These are phyloP conservation scores for Boletus reticulatus DNA, from an alignment of 768 basidiomycete species.

Conservation along the genomic window DNA sequence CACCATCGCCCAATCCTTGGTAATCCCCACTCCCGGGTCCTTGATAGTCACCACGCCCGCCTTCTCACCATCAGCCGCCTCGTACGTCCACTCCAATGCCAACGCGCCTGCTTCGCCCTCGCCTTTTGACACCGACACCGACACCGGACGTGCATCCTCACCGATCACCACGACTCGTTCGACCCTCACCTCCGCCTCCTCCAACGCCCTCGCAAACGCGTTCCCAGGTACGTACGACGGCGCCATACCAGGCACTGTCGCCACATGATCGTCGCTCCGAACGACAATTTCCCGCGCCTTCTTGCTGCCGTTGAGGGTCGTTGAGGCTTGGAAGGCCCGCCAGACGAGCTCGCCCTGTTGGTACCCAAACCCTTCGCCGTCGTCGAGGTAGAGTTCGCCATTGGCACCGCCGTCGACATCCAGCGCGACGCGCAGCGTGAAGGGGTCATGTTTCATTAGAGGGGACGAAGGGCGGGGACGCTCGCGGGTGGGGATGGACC, in stretches of 20 bases:
- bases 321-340: conserved; percentile 68
- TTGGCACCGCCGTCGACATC: conserved; percentile 54
- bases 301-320: conserved; percentile 16
- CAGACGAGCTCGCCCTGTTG: conserved; percentile 78
- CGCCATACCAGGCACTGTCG: conserved; percentile 50
- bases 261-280: conserved; percentile 56
- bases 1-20: conserved; percentile 63
- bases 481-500: conserved; percentile 85
- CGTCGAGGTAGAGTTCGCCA: conserved; percentile 94
- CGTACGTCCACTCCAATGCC: conserved; percentile 69
- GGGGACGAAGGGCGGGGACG: conserved; percentile 83
- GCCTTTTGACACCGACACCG: conserved; percentile 49
- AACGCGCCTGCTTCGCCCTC: conserved; percentile 18
- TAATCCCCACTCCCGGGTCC: conserved; percentile 61
- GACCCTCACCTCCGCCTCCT: conserved; percentile 56
- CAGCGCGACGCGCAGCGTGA: conserved; percentile 85
- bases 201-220: conserved; percentile 63
- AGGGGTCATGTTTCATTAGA: conserved; percentile 89
- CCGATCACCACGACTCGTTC: conserved; percentile 84
- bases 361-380: conserved; percentile 82
- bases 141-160: conserved; percentile 56
- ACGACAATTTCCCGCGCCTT: conserved; percentile 40
- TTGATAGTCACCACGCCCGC: conserved; percentile 74
- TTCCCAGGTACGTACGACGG: conserved; percentile 55
- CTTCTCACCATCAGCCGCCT: conserved; percentile 51